These are phyloP conservation scores for Logfia minima DNA, from an alignment of 129 eudicot species.

Conservation along the genomic window DNA sequence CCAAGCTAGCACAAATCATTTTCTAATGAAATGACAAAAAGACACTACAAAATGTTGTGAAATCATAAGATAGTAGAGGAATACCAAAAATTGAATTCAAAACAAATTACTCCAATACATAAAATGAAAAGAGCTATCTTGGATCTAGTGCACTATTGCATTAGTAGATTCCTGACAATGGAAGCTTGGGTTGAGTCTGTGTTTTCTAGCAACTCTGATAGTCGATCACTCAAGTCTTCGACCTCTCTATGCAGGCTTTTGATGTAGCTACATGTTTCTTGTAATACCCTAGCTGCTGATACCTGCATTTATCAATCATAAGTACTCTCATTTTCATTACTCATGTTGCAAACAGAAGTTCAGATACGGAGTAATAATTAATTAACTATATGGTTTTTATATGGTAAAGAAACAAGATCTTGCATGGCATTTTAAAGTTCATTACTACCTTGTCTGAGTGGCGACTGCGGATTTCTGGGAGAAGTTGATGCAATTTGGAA, in stretches of 20 bases:
- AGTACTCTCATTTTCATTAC: neutral
- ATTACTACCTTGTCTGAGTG: conserved; percentile 71
- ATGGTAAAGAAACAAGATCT: neutral
- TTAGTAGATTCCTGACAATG: conserved; percentile 44
- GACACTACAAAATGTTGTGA: neutral
- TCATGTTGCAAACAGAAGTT: neutral
- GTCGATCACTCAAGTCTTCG: conserved; percentile 43
- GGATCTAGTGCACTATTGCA: conserved; percentile 30
- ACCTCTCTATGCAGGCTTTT: conserved; percentile 41
- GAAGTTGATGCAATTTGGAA: conserved; percentile 85
- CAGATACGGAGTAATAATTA: too few relatives aligned
- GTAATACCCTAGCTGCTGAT: conserved; percentile 45
- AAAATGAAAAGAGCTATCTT: neutral
- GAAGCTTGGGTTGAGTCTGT: conserved; percentile 50
- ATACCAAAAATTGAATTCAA: neutral
- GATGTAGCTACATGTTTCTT: conserved; percentile 41
- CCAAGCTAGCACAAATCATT: neutral
- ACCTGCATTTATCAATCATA: conserved; percentile 30
- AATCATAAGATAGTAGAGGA: neutral
- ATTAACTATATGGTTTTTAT: too few relatives aligned
- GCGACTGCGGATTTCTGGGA: conserved; percentile 66
- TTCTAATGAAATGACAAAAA: neutral
- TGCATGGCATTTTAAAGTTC: conserved; percentile 15
- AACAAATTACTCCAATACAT: neutral
- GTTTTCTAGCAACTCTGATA: conserved; percentile 39